Evolutionary conservation across 768 basidiomycete species (phyloP).

Genomic region (Hortiboletus flavorubellus): DNA sequence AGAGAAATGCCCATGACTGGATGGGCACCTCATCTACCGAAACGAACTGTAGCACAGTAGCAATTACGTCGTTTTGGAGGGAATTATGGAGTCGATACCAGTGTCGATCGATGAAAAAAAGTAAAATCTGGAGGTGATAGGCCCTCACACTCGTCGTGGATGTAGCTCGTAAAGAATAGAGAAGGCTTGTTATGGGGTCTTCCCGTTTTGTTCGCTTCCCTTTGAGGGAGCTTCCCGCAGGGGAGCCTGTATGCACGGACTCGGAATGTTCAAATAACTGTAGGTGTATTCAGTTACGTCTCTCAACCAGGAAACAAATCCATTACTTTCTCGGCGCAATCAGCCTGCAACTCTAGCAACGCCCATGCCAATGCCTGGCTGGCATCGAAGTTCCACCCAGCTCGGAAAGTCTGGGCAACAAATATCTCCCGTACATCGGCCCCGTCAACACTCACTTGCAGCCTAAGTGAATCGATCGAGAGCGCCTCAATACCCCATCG

Average conservation of each 20-base stretch:
- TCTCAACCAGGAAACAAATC: neutral
- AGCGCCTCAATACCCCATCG: conserved; percentile 66
- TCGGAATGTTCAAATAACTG: conserved; percentile 69
- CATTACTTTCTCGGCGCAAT: conserved; percentile 65
- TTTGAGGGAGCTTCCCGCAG: conserved; percentile 26
- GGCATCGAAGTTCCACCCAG: conserved; percentile 69
- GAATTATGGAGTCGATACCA: conserved; percentile 61
- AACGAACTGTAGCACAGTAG: conserved; percentile 56
- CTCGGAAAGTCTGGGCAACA: conserved; percentile 60
- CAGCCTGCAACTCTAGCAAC: conserved; percentile 74
- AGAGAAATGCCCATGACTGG: conserved; percentile 86
- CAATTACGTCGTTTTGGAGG: conserved; percentile 55
- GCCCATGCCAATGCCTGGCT: conserved; percentile 77
- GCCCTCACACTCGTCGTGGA: conserved; percentile 35
- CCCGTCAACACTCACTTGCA: conserved; percentile 39
- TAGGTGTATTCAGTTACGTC: neutral
- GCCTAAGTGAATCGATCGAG: conserved; percentile 59
- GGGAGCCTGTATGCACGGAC: conserved; percentile 41
- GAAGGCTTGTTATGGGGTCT: conserved; percentile 56
- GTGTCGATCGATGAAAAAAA: conserved; percentile 82
- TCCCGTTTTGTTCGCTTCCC: conserved; percentile 55
- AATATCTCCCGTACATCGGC: conserved; percentile 43
- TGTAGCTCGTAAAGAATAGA: conserved; percentile 44
- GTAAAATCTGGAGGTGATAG: conserved; percentile 68
- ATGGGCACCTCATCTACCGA: conserved; percentile 58